phyloP scores from a whole-genome alignment of 2,329 filamentous ascomycete species.

The Aurifilum marmelostoma region DNA sequence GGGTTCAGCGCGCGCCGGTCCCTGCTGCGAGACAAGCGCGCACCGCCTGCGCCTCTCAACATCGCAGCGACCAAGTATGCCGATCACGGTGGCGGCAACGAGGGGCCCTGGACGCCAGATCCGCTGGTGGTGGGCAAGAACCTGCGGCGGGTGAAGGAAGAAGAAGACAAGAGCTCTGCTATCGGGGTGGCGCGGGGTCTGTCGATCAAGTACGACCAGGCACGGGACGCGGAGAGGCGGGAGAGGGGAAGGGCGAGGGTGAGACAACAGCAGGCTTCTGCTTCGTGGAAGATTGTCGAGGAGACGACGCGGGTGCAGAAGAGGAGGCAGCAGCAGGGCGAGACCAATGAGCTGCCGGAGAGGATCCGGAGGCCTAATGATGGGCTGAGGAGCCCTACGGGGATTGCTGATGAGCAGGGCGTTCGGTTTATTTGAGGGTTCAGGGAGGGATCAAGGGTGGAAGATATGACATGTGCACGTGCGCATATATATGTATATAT shows the following conservation, averaged over 20 bases:
- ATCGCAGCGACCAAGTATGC: slow-evolving; percentile 26
- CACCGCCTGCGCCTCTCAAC: slow-evolving; percentile 27
- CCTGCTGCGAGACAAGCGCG: slow-evolving; percentile 13
- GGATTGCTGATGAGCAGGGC: slow-evolving; percentile 40
- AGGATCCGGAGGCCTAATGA: slow-evolving; percentile 28
- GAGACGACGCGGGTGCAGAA: background rate
- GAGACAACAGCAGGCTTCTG: slow-evolving; percentile 14
- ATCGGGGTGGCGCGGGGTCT: slow-evolving; percentile 42
- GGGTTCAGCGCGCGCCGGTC: slow-evolving; percentile 9
- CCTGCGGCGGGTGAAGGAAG: background rate
- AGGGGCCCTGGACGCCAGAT: slow-evolving; percentile 21
- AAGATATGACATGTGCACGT: background rate
- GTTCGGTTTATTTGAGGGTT: slow-evolving; percentile 40
- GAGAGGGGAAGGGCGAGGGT: slow-evolving; percentile 14
- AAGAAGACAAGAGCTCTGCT: slow-evolving; percentile 21
- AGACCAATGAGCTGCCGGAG: slow-evolving; percentile 20
- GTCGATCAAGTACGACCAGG: slow-evolving; percentile 34
- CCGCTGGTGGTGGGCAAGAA: background rate
- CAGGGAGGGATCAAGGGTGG: background rate
- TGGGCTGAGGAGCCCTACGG: slow-evolving; percentile 31
- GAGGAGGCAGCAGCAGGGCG: background rate
- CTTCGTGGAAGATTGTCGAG: slow-evolving; percentile 18
- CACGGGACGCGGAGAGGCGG: slow-evolving; percentile 20
- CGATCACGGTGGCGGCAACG: background rate
- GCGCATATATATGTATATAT: background rate